phyloP scores from a whole-genome alignment of 1,284 basidiomycete genomes.

The Leccinum holopus region DNA sequence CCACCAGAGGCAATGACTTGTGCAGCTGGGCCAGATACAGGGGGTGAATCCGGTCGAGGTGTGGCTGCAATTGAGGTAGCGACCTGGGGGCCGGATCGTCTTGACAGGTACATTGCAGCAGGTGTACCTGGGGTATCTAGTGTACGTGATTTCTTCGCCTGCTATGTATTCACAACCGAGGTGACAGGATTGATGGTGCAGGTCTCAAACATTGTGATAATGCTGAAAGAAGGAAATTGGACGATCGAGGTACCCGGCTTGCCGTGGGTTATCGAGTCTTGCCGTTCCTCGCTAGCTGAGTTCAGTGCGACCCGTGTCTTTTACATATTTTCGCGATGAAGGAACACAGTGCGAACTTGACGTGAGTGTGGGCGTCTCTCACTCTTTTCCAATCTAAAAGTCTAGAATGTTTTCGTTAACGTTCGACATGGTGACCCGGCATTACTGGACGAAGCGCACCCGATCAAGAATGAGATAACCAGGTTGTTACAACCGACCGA shows the following conservation, averaged over 20 bases:
- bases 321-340: too few relatives aligned
- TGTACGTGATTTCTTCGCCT: neutral
- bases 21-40: too few relatives aligned
- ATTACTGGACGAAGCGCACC: too few relatives aligned
- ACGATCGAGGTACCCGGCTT: neutral
- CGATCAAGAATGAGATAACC: too few relatives aligned
- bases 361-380: too few relatives aligned
- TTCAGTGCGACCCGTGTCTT: neutral
- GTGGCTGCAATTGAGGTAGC: too few relatives aligned
- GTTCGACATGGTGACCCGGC: too few relatives aligned
- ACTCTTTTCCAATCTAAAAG: too few relatives aligned
- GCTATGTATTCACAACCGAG: neutral
- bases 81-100: slow-evolving; percentile 41
- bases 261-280: neutral
- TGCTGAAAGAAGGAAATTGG: neutral
- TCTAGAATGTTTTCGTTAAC: too few relatives aligned
- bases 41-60: slow-evolving; percentile 23
- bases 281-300: neutral
- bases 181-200: neutral
- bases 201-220: neutral
- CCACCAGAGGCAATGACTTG: too few relatives aligned
- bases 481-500: too few relatives aligned
- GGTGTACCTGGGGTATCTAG: neutral
- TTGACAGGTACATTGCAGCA: slow-evolving; percentile 46
- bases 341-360: too few relatives aligned